phyloP scores from a whole-genome alignment of 1,284 basidiomycete genomes.

The Trichosporon ovoides region DNA sequence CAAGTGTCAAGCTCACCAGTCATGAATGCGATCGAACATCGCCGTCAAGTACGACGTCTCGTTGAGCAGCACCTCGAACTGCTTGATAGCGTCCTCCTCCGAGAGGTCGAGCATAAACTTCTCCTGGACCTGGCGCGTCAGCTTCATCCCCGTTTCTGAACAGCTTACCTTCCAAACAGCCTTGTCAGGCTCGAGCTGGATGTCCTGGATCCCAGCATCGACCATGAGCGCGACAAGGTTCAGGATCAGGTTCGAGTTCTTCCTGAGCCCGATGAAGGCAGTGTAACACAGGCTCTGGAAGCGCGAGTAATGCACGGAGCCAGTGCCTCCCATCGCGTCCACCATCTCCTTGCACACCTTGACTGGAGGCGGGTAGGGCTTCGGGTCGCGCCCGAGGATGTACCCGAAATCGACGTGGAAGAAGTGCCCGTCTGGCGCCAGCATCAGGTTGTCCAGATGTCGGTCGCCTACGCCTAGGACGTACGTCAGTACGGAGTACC shows the following conservation, averaged over 20 bases:
- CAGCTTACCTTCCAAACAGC: slow-evolving; percentile 54
- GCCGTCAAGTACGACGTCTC: slow-evolving; percentile 92
- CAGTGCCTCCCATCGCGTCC: slow-evolving; percentile 96
- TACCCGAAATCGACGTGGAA: slow-evolving; percentile 99
- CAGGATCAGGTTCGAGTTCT: slow-evolving; percentile 95
- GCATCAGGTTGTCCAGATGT: slow-evolving; percentile 90
- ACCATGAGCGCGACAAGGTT: slow-evolving; percentile 98
- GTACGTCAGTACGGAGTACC: slow-evolving; percentile 97
- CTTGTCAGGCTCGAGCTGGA: slow-evolving; percentile 67
- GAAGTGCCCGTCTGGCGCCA: slow-evolving; percentile 86
- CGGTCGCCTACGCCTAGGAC: slow-evolving; percentile 94
- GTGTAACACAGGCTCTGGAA: slow-evolving; percentile 97
- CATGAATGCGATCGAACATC: slow-evolving; percentile 84
- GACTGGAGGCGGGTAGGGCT: slow-evolving; percentile 94
- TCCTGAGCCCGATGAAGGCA: slow-evolving; percentile 89
- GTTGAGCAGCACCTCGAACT: slow-evolving; percentile 87
- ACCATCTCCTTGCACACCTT: slow-evolving; percentile 99
- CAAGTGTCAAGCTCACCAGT: slow-evolving; percentile 31
- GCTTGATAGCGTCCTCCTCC: slow-evolving; percentile 94
- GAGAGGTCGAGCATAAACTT: slow-evolving; percentile 92
- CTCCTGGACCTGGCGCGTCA: slow-evolving; percentile 71
- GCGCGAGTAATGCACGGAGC: slow-evolving; percentile 82
- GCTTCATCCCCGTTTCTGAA: slow-evolving; percentile 51
- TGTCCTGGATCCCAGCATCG: slow-evolving; percentile 96
- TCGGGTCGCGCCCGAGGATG: slow-evolving; percentile 94